Evolutionary conservation across 306 rosid species (phyloP).

Genomic region (Trifolium subterraneum): DNA sequence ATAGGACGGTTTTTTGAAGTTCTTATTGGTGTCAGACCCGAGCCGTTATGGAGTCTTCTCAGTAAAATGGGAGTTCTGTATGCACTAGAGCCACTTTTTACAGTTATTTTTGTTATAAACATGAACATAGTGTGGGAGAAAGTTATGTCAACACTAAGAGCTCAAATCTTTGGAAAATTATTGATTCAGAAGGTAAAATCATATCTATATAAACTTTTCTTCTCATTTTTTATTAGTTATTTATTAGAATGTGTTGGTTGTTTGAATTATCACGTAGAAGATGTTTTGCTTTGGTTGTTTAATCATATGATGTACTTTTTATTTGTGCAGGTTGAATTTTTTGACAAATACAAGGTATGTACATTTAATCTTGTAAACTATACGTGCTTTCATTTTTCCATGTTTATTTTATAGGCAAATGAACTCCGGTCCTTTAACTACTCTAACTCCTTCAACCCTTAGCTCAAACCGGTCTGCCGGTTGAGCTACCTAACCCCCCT

Average conservation of each 20-base stretch:
- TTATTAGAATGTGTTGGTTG: slow-evolving; percentile 8
- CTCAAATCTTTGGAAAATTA: slow-evolving; percentile 85
- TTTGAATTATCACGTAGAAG: slow-evolving; percentile 16
- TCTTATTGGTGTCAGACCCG: slow-evolving; percentile 81
- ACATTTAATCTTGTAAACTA: slow-evolving; percentile 11
- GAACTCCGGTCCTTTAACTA: no score
- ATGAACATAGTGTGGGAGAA: slow-evolving; percentile 91
- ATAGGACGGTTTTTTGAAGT: slow-evolving; percentile 90
- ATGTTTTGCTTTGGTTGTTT: slow-evolving; percentile 23
- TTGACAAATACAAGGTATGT: slow-evolving; percentile 89
- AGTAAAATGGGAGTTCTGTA: slow-evolving; percentile 79
- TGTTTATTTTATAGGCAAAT: no score
- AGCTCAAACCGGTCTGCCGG: no score
- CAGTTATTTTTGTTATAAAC: slow-evolving; percentile 76
- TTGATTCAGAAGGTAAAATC: slow-evolving; percentile 82
- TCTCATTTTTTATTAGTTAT: slow-evolving; percentile 1
- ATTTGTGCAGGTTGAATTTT: slow-evolving; percentile 81
- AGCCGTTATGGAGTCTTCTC: slow-evolving; percentile 83
- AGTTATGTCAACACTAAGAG: slow-evolving; percentile 88
- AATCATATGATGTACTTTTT: slow-evolving; percentile 20
- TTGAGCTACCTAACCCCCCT: no score
- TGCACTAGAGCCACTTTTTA: slow-evolving; percentile 90
- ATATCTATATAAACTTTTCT: slow-evolving; percentile 6
- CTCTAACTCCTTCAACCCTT: no score
- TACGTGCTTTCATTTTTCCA: slow-evolving; percentile 8